Base-by-base conservation (phyloP, 495 filamentous ascomycete genomes). In the Cairneyella variabilis region DNA sequence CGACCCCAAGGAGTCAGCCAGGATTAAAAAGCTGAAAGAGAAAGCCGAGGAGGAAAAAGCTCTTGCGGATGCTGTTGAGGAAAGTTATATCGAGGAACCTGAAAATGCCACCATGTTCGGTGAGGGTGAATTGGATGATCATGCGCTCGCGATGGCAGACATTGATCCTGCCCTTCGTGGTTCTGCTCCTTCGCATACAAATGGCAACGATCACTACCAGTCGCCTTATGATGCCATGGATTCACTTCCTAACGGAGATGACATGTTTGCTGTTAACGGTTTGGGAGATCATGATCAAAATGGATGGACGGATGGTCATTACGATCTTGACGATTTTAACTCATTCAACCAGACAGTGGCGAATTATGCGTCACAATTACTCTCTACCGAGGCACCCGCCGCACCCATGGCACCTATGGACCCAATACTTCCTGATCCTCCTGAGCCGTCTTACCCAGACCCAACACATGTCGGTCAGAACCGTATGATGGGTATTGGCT, bases 21-120 rank as follows among this genome's bases (percentile, higher is more conserved):
- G 76, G 8, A 78, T 81, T 71, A 68, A 76, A 63, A 69, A 66
- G 42, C 59, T 79, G 26, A 69, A 71, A 50, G 58, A 81, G 50
- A 71, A 76, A 26, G 77, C 77, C 11, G 72, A 78, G 25, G 72
- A 71, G 2, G 76, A 76, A 51, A 81, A 81, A 58, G 76, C 73
- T 36, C 76, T 48, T n/a, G 54, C 54, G 10, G 54, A 61, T 11
- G 37, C 37, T 12, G 45, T 58, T 2, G 53, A 56, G n/a, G 61
- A 61, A 18, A 56, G 37, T 23, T 59, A 59, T 38, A 27, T 63
- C 17, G 49, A 57, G 1, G 34, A 22, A 26, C 27, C 32, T 42
- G 51, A 38, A 20, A 44, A 46, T 11, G 38, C n/a, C 18, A 34
- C 47, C 38, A 23, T 37, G 14, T 55, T 51, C 32, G 27, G 16